A percentile compares a stretch with the other conserved stretches of the same genome.
Conservation (phyloP, 2,329 filamentous ascomycete genomes). For the Arthrobotrys sphaeroides region DNA sequence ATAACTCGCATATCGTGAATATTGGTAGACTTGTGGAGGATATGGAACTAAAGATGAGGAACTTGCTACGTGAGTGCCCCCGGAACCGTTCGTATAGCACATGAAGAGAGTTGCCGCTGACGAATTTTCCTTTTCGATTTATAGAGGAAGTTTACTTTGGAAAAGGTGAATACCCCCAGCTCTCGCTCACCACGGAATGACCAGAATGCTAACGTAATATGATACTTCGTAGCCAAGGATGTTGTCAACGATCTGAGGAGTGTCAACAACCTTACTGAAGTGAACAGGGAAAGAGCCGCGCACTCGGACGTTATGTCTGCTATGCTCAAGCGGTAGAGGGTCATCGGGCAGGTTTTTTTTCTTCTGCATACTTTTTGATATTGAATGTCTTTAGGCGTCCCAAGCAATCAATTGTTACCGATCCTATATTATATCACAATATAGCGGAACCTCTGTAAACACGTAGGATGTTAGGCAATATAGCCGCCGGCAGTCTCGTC, state of each 20-base stretch:
- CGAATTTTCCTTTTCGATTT: constrained; percentile 12
- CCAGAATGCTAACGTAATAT: constrained; percentile 2
- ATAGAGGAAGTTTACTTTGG: constrained; percentile 96
- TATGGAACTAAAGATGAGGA: constrained; percentile 99
- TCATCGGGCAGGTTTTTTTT: neutral
- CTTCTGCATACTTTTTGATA: neutral
- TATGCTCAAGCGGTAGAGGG: constrained; percentile 60
- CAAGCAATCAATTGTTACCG: neutral
- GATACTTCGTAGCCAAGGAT: constrained; percentile 74
- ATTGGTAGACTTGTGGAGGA: constrained; percentile 91
- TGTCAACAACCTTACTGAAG: constrained; percentile 77
- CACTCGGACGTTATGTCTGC: constrained; percentile 86
- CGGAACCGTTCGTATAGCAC: neutral
- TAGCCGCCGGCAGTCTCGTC: neutral
- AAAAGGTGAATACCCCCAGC: constrained; percentile 66
- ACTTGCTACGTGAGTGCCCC: constrained; percentile 74
- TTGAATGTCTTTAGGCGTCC: constrained; percentile 8
- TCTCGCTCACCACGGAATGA: neutral
- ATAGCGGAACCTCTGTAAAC: constrained; percentile 15
- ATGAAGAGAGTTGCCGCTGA: constrained; percentile 7
- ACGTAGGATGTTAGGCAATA: constrained; percentile 5
- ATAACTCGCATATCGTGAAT: constrained; percentile 94
- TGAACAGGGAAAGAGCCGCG: constrained; percentile 81
- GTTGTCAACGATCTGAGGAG: constrained; percentile 95
- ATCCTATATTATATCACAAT: neutral